Conservation (phyloP, 176 grass and related monocot species). For the Rhynchospora pubera region DNA sequence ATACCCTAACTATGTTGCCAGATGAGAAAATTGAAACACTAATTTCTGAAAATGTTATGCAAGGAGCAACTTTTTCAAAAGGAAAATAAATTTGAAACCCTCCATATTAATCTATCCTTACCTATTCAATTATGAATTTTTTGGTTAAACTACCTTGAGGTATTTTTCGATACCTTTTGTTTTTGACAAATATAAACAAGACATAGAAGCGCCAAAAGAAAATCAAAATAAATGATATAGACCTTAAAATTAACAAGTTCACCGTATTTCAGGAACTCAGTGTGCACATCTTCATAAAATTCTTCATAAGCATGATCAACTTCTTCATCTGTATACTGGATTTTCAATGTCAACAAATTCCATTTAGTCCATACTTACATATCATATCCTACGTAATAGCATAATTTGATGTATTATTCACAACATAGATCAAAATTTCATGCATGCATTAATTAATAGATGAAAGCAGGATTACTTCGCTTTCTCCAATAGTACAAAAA, state of each 20-base stretch:
- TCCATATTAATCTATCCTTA: neutral
- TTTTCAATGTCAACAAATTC: constrained; percentile 28
- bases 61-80: too few relatives aligned
- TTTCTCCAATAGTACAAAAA: constrained; percentile 1
- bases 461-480: constrained; percentile 10
- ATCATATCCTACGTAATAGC: neutral
- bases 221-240: neutral
- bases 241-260: constrained; percentile 99
- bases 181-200: neutral
- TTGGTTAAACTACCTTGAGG: neutral
- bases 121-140: neutral
- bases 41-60: neutral
- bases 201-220: neutral
- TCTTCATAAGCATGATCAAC: constrained; percentile 87
- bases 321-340: constrained; percentile 94
- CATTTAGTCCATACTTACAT: constrained; percentile 22
- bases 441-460: neutral
- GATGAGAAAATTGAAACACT: neutral
- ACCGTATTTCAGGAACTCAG: constrained; percentile 92
- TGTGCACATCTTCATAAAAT: constrained; percentile 99
- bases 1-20: neutral
- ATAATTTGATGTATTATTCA: neutral
- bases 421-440: neutral
- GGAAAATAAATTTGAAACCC: neutral
- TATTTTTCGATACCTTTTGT: neutral